Conservation (phyloP, 176 grass and related monocot species). For the Otatea glauca region DNA sequence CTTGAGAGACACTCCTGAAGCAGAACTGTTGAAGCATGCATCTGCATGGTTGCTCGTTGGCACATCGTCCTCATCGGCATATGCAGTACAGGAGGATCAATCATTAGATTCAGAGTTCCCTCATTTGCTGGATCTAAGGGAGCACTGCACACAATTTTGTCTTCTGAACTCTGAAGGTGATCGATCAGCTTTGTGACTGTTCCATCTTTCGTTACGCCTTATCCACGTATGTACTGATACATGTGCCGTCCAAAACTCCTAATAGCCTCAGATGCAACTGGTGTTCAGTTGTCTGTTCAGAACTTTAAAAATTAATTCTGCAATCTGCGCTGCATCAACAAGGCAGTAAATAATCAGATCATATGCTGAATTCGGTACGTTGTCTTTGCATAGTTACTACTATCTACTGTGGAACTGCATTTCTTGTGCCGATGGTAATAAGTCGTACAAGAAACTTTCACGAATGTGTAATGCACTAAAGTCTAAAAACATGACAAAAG, state of each 20-base stretch:
- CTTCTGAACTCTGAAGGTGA: neutral
- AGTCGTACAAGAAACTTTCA: neutral
- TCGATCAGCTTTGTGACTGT: neutral
- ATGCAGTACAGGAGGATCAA: neutral
- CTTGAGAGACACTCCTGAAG: neutral
- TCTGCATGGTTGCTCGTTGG: slow-evolving; percentile 2
- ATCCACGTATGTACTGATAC: neutral
- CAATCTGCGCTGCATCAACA: neutral
- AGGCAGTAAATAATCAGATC: neutral
- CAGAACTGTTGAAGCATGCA: neutral
- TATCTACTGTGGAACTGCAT: neutral
- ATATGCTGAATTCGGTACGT: neutral
- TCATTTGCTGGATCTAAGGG: neutral
- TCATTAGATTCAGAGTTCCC: slow-evolving; percentile 30
- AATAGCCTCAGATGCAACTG: neutral
- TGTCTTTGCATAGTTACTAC: neutral
- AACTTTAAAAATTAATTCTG: neutral
- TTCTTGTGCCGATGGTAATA: neutral
- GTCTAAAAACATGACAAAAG: neutral
- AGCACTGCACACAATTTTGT: neutral
- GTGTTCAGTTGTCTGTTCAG: neutral
- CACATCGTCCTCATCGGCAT: slow-evolving; percentile 24
- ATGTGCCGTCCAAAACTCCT: neutral
- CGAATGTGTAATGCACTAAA: neutral
- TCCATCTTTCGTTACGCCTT: neutral